Evolutionary conservation across 2,329 filamentous ascomycete genomes (phyloP), one percentile per base, ranked within the genome.

Genomic region (Fusarium sp.): DNA sequence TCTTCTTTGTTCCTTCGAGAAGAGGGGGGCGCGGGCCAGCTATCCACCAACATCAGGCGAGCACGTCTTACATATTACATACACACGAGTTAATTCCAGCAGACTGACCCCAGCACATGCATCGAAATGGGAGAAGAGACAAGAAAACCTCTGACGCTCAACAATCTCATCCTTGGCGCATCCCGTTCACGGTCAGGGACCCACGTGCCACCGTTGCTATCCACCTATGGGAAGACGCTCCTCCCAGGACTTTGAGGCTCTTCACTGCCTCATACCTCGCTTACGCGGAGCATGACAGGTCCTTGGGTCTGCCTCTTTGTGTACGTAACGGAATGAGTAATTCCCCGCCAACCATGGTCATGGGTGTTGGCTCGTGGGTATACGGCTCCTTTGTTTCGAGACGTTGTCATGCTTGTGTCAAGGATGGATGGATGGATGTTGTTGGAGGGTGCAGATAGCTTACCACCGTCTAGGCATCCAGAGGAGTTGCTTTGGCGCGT

Each of bases 271-370:
- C 56, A 58, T n/a, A 38, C 47, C 35, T 58, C 45, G 43, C 60
- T 63, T 63, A 52, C 43, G 45, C 15, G 45, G 56, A 57, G 56
- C 33, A 38, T 63, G 60, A 38, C 45, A 63, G 60, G 20, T 62
- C 54, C 22, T n/a, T n/a, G 14, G n/a, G 14, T 14, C 32, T 35
- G 22, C 17, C 20, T 38, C 32, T 52, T 12, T 32, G 47, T 52
- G 61, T 63, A 63, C 61, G 61, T 63, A 64, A 64, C 22, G 17
- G 32, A 27, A 56, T 64, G 47, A 33, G 61, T 37, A 35, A 22
- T 57, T 50, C 20, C 14, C 17, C 40, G 22, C 61, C 61, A 57
- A 64, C 61, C 61, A 33, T 64, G 35, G 25, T 27, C 47, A 30
- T 40, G 61, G 35, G 32, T 33, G 35, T 30, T 35, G n/a, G 61